phyloP scores from a whole-genome alignment of 2,329 filamentous ascomycete genomes.

The Penicillium rolfsii region DNA sequence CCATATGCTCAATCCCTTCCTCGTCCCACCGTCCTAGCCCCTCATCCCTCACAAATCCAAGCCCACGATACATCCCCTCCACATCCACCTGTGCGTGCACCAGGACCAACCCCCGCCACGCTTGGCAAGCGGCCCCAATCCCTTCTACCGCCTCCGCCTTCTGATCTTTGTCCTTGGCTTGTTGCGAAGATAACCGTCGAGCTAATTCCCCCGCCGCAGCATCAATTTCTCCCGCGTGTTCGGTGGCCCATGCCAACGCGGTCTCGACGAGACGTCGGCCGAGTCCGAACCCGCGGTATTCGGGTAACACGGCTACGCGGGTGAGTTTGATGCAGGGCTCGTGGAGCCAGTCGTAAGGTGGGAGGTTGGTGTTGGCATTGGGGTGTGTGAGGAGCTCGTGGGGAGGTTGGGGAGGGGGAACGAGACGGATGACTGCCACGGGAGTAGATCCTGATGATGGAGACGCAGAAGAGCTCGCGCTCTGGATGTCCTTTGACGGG shows the following conservation, averaged over 20 bases:
- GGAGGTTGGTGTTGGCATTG: constrained; percentile 17
- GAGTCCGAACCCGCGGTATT: constrained; percentile 68
- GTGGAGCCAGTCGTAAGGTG: constrained; percentile 53
- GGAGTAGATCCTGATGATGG: constrained; percentile 43
- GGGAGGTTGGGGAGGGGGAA: constrained; percentile 75
- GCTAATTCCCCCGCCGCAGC: constrained; percentile 22
- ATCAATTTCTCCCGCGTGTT: constrained; percentile 59
- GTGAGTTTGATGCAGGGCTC: constrained; percentile 85
- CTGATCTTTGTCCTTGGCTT: neutral
- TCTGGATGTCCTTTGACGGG: constrained; percentile 34
- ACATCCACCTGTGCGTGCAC: constrained; percentile 76
- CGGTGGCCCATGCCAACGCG: constrained; percentile 68
- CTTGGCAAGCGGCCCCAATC: constrained; percentile 47
- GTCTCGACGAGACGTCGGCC: constrained; percentile 68
- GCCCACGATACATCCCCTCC: constrained; percentile 66
- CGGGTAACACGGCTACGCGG: constrained; percentile 69
- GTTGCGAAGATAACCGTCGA: constrained; percentile 33
- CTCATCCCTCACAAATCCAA: constrained; percentile 76
- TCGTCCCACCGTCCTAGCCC: constrained; percentile 77
- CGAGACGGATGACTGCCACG: constrained; percentile 76
- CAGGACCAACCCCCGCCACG: constrained; percentile 75
- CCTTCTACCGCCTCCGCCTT: constrained; percentile 38
- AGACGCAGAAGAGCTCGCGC: neutral
- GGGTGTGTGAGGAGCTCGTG: constrained; percentile 51
- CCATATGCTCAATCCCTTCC: constrained; percentile 81